Base-by-base conservation (phyloP, 768 basidiomycete genomes). In the Tricholoma sp. region DNA sequence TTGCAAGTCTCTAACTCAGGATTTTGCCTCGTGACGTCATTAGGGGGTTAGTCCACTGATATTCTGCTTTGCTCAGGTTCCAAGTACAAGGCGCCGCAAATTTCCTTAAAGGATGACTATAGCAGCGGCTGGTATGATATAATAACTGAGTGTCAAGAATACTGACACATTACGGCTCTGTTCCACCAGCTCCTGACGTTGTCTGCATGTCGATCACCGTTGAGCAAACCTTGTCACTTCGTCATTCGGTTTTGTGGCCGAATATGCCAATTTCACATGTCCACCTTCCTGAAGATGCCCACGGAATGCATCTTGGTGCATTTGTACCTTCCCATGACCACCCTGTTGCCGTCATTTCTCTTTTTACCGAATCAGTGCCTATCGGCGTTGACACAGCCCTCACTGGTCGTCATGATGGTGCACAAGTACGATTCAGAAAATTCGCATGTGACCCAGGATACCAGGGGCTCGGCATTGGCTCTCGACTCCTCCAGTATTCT, bases 231-330 rank as follows among this genome's bases (percentile, higher is more conserved):
- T 63, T 82, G 45, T 62, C 70, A 6, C 74, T 85, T 37, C 79
- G 83, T 39, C 83, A 83, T 65, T 72, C 74, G 24, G 80, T 86
- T 4, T 72, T 86, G 20, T 85, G 83, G 82, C 80, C 83, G 8
- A 65, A 77, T 59, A 74, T 73, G 61, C 74, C 78, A 7, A 63
- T 80, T 12, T 72, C 76, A 54, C 71, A 80, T 56, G 78, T 85
- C 47, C 70, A 64, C 55, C 72, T 84, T 2, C 76, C 81, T 11
- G 82, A 83, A 58, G 83, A 86, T 60, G 65, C 73, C 36, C 53
- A 59, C 17, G 83, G 80, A 9, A 57, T 72, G 59, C 84, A 85
- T 71, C 77, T 77, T 60, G 84, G 84, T 49, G 80, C 81, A 2
- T 84, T 87, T 68, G 50, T 81, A 8, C 61, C 69, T 47, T 54